Base-by-base conservation (phyloP, 1,139 yeast species). In the Kodamaea suecica region DNA sequence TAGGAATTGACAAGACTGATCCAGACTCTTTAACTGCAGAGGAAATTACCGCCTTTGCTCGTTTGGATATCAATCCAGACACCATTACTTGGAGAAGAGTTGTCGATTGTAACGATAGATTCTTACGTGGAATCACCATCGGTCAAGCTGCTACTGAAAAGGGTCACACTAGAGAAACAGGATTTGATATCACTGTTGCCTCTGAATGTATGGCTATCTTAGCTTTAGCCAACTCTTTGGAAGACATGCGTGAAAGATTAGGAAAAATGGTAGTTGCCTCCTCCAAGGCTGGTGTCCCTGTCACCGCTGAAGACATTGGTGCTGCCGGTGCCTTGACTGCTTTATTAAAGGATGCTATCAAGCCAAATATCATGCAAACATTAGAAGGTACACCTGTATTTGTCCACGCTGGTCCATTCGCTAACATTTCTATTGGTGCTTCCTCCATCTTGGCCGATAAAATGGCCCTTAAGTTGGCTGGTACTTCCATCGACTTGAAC, bases 351-450 rank as follows among this genome's bases (percentile, higher is more conserved):
- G 98, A 92, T 59, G 97, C 98, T 28, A 84, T 92, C 57, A 90
- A 92, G 70, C 98, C 98, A 48, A 92, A 90, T 61, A 69, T 92
- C 56, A 92, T 92, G 98, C 98, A 92, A 68, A 87, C 97, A 36
- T 76, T 92, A 49, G 98, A 92, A 66, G 98, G 98, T 45, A 88
- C 97, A 17, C 98, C 98, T 23, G 98, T 92, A 29, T 82, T 92
- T 52, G 96, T 92, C 35, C 98, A 92, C 59, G 97, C 97, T 40
- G 98, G 98, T 46, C 98, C 98, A 34, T 92, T 92, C 59, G 98
- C 98, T 50, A 92, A 92, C 63, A 92, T 92, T 49, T 86, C 96
- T 31, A 92, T 92, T 58, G 98, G 97, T 56, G 97, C 97, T 5
- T 82, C 87, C 44, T 90, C 97, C 26, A 88, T 92, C 31, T 70